A percentile compares a stretch with the other conserved stretches of the same genome.
Conservation (phyloP, 2,329 filamentous ascomycete species). For the Fusarium sp. region DNA sequence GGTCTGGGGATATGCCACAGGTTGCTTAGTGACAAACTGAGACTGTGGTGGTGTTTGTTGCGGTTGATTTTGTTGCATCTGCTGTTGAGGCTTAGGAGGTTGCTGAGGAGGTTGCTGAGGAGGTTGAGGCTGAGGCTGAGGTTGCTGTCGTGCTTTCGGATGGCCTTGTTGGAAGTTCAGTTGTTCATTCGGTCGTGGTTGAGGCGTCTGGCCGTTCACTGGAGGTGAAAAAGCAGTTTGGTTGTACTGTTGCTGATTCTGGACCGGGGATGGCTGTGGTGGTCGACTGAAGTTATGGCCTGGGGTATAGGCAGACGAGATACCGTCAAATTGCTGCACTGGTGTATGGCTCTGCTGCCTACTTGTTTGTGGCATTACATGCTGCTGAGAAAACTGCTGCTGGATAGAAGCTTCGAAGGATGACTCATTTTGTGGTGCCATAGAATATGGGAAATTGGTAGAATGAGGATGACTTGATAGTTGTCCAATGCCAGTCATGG, state of each 20-base stretch:
- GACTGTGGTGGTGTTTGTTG: conserved; percentile 36
- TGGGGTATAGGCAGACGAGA: conserved; percentile 42
- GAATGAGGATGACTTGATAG: conserved; percentile 45
- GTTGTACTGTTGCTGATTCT: conserved; percentile 41
- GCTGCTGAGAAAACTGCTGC: conserved; percentile 46
- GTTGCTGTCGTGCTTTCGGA: conserved; percentile 39
- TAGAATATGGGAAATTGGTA: conserved; percentile 49
- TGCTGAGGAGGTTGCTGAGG: conserved; percentile 29
- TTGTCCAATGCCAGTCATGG: conserved; percentile 45
- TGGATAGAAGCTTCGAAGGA: conserved; percentile 46
- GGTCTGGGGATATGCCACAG: conserved; percentile 29
- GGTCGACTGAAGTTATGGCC: conserved; percentile 40
- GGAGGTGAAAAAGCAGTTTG: conserved; percentile 39
- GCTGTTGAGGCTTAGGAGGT: conserved; percentile 21
- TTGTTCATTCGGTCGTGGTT: conserved; percentile 37
- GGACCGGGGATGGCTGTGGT: conserved; percentile 45
- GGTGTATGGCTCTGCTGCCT: conserved; percentile 48
- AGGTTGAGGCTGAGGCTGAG: conserved; percentile 14
- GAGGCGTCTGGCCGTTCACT: conserved; percentile 40
- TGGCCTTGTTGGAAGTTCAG: conserved; percentile 36
- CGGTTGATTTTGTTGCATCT: conserved; percentile 12
- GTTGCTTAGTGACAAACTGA: conserved; percentile 36
- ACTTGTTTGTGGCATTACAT: conserved; percentile 46
- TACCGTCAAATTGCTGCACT: conserved; percentile 45
- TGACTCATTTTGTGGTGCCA: conserved; percentile 46